Percentiles rank a stretch among this genome's conserved stretches.
Evolutionary conservation across 2,329 filamentous ascomycete genomes (phyloP).

Genomic region (Hypoxylon sp.): DNA sequence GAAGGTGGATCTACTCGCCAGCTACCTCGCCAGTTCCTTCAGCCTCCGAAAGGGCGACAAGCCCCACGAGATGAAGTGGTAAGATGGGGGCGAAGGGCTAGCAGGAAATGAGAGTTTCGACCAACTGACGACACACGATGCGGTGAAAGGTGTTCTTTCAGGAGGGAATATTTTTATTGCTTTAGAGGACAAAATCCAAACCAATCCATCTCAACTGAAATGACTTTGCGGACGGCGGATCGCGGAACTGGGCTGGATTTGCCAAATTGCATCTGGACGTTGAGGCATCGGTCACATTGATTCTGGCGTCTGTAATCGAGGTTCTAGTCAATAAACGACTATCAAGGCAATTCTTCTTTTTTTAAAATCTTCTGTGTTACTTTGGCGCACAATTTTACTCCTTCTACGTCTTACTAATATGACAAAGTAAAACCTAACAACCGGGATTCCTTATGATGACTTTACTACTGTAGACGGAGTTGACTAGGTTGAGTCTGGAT

Average conservation of each 20-base stretch:
- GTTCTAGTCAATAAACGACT: slow-evolving; percentile 66
- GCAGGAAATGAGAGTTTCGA: slow-evolving; percentile 32
- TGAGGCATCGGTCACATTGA: slow-evolving; percentile 69
- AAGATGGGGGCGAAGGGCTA: slow-evolving; percentile 54
- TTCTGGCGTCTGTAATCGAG: slow-evolving; percentile 72
- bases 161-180: too few species aligned
- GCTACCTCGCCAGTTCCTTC: slow-evolving; percentile 96
- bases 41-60: slow-evolving; percentile 99
- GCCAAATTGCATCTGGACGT: slow-evolving; percentile 72
- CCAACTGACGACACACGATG: too few species aligned
- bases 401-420: slow-evolving; percentile 1
- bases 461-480: background rate
- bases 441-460: too few species aligned
- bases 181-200: slow-evolving; percentile 43
- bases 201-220: too few species aligned
- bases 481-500: too few species aligned
- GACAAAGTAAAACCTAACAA: too few species aligned
- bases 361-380: slow-evolving; percentile 13
- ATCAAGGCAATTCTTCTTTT: slow-evolving; percentile 51
- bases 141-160: too few species aligned
- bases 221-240: slow-evolving; percentile 57
- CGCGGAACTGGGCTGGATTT: slow-evolving; percentile 64
- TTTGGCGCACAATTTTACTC: too few species aligned
- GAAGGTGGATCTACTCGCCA: slow-evolving; percentile 93
- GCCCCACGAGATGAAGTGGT: slow-evolving; percentile 99